A percentile compares a stretch with the other conserved stretches of the same genome.
These are phyloP conservation scores for Coffea eugenioides DNA, from an alignment of 257 asterid species.

Conservation along the genomic window DNA sequence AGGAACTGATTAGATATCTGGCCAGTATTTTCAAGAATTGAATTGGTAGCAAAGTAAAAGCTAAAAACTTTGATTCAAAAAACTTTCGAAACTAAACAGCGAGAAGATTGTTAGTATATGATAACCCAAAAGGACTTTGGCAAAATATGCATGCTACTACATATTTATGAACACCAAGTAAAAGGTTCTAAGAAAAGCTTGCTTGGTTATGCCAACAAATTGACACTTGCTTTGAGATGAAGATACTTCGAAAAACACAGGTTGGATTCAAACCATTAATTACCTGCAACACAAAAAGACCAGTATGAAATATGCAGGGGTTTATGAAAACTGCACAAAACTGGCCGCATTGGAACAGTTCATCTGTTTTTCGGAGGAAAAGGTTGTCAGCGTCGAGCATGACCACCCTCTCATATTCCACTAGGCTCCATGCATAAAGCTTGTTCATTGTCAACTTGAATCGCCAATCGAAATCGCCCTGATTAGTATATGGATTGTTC, in stretches of 20 bases:
- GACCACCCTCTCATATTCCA: constrained; percentile 69
- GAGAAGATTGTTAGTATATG: no score
- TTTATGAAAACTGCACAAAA: constrained; percentile 92
- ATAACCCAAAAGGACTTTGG: background rate
- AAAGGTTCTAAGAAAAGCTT: background rate
- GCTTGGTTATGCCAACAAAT: background rate
- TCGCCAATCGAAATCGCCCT: constrained; percentile 52
- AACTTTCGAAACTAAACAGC: background rate
- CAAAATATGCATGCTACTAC: background rate
- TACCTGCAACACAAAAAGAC: constrained; percentile 92
- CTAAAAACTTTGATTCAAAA: background rate
- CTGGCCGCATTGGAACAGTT: constrained; percentile 85
- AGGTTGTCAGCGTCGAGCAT: constrained; percentile 96
- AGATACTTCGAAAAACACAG: background rate
- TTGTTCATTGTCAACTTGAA: constrained; percentile 79
- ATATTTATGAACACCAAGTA: background rate
- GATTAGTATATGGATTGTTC: constrained; percentile 58
- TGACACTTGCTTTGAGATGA: background rate
- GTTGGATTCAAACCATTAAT: background rate
- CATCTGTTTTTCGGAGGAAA: constrained; percentile 69
- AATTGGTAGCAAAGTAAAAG: background rate
- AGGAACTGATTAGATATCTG: constrained; percentile 3
- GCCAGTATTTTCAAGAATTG: background rate
- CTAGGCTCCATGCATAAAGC: constrained; percentile 89
- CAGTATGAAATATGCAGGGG: constrained; percentile 96